phyloP scores from a whole-genome alignment of 768 basidiomycete species.

The Phanerodontia chrysosporium region DNA sequence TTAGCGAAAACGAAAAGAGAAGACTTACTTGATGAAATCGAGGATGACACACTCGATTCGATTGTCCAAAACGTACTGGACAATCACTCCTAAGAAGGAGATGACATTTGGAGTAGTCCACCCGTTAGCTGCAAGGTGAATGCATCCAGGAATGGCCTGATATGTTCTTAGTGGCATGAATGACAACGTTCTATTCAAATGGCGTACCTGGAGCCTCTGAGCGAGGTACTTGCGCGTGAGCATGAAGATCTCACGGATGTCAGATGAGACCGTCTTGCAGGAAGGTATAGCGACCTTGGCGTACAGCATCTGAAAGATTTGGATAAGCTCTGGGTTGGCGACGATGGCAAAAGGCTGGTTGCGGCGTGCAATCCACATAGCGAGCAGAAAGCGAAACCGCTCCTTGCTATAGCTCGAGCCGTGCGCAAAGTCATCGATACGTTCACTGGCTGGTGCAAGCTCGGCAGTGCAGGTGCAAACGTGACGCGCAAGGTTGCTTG shows the following conservation, averaged over 20 bases:
- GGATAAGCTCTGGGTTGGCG: slow-evolving; percentile 8
- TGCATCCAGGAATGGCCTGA: not conserved
- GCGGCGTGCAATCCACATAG: slow-evolving; percentile 14
- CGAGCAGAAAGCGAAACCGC: slow-evolving; percentile 6
- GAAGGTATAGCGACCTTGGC: slow-evolving; percentile 13
- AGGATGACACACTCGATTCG: not conserved
- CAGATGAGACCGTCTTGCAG: slow-evolving; percentile 9
- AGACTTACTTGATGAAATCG: not conserved
- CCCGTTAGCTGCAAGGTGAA: slow-evolving; percentile 5
- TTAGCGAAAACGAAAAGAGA: not conserved
- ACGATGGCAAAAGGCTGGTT: slow-evolving; percentile 18
- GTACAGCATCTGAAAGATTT: slow-evolving; percentile 16
- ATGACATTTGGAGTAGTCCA: not conserved
- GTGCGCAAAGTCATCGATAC: not conserved
- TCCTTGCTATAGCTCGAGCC: slow-evolving; percentile 1
- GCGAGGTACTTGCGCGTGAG: slow-evolving; percentile 2
- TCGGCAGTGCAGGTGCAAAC: not conserved
- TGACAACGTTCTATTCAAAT: not conserved
- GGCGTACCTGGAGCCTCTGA: not conserved
- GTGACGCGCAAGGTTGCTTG: slow-evolving; percentile 9
- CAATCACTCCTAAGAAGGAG: not conserved
- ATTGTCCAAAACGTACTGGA: not conserved
- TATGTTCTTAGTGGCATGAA: not conserved
- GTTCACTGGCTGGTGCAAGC: not conserved
- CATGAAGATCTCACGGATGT: slow-evolving; percentile 13